Percentiles rank a stretch among this genome's conserved stretches.
Conservation (phyloP, 768 basidiomycete genomes). For the Macrolepiota fuliginosa region DNA sequence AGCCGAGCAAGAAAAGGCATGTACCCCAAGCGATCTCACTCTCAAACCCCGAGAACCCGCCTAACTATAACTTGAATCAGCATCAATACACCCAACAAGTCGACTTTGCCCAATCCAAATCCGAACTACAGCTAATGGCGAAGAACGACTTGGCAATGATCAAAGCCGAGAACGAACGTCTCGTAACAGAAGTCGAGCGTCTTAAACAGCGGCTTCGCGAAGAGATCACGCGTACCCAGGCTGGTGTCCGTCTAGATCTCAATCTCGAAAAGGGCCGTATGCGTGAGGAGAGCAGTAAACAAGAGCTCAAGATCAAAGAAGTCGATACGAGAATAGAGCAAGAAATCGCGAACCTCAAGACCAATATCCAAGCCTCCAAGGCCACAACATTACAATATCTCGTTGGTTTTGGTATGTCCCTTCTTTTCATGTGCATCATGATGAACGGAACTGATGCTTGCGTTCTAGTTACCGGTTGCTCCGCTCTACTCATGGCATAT, state of each 20-base stretch:
- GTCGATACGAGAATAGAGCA: slow-evolving; percentile 97
- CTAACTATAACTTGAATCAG: slow-evolving; percentile 31
- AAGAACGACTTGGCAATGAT: slow-evolving; percentile 95
- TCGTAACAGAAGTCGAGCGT: slow-evolving; percentile 88
- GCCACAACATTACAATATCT: slow-evolving; percentile 86
- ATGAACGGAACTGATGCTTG: slow-evolving; percentile 12
- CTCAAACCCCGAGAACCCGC: neutral
- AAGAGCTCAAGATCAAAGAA: slow-evolving; percentile 96
- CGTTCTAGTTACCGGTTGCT: slow-evolving; percentile 81
- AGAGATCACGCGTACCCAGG: slow-evolving; percentile 89
- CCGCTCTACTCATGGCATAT: slow-evolving; percentile 86
- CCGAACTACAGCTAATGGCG: slow-evolving; percentile 93
- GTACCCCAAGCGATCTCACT: slow-evolving; percentile 18
- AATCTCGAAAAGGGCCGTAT: slow-evolving; percentile 97
- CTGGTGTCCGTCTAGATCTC: slow-evolving; percentile 89
- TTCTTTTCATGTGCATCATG: neutral
- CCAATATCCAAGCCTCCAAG: slow-evolving; percentile 85
- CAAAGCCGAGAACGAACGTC: slow-evolving; percentile 95
- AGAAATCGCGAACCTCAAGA: slow-evolving; percentile 86
- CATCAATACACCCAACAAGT: slow-evolving; percentile 95
- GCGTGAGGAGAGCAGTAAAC: slow-evolving; percentile 86
- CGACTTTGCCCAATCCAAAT: slow-evolving; percentile 95
- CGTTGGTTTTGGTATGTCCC: slow-evolving; percentile 75
- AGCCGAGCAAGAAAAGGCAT: slow-evolving; percentile 93
- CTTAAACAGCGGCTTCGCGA: slow-evolving; percentile 91